These are phyloP conservation scores for Vaccinium corymbosum DNA, from an alignment of 148 eudicot species.

Conservation along the genomic window DNA sequence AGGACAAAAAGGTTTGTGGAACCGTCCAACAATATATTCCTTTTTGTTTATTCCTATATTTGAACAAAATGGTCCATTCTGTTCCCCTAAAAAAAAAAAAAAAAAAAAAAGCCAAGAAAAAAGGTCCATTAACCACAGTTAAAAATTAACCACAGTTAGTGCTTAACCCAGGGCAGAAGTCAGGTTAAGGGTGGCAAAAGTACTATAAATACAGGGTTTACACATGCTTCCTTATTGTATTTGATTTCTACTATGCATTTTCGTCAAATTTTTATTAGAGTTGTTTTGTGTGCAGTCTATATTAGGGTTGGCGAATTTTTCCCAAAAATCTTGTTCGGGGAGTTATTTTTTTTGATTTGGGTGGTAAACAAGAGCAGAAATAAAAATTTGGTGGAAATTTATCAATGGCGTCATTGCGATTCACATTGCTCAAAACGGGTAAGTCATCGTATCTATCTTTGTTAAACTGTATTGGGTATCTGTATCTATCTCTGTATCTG, in stretches of 20 bases:
- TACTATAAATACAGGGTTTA: conserved; percentile 11
- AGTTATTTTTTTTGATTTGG: not conserved
- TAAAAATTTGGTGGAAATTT: conserved; percentile 1
- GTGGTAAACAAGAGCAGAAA: not conserved
- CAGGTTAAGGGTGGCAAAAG: conserved; percentile 4
- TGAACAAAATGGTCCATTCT: not conserved
- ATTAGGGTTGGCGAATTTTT: conserved; percentile 5
- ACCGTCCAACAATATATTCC: not conserved
- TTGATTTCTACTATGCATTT: not conserved
- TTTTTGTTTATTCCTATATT: not conserved
- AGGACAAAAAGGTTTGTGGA: not conserved
- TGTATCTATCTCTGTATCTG: conserved; percentile 8
- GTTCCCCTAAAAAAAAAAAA: not conserved
- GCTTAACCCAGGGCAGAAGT: not conserved
- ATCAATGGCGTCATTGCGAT: conserved; percentile 8
- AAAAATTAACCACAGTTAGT: conserved; percentile 6
- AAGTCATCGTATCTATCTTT: not conserved
- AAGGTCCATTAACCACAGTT: not conserved
- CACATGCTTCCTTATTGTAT: not conserved
- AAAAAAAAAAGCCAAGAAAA: not conserved
- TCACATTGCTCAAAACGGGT: conserved; percentile 14
- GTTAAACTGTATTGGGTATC: not conserved
- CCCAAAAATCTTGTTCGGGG: not conserved
- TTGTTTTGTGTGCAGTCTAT: not conserved
- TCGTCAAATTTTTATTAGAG: not conserved